Evolutionary conservation across 257 asterid genomes (phyloP), one percentile per base, ranked within the genome.

Genomic region (Gentiana macrophylla): DNA sequence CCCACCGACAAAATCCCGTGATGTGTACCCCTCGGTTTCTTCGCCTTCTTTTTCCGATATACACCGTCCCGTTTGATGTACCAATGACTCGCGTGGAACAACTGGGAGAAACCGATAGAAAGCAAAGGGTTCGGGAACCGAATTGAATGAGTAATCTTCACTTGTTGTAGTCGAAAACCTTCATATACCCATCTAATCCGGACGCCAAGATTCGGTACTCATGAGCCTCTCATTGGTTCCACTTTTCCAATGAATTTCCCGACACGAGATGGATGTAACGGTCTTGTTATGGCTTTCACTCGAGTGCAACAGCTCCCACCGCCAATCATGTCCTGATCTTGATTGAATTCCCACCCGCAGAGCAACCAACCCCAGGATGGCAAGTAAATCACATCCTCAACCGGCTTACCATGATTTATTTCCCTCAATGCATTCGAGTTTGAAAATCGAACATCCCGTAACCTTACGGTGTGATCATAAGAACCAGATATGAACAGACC

Each of bases 241-340:
- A 64, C 81, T 50, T 56, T 75, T 57, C 84, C 86, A 36, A 83
- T 69, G n/a, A n/a, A n/a, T 54, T 74, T 81, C 3, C 89, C 97
- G 52, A 92, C 68, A 67, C 97, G n/a, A 88, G 24, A 92, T 83
- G 0, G 86, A 72, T 0, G 95, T 88, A 0, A 92, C 97, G 0
- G 99, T 88, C 81, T 92, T 92, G 65, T 76, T 85, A 61, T 92
- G 99, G 64, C 94, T 81, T 77, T 92, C 99, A 95, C 88, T 83
- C 1, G 95, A 71, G 63, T 88, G 70, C 67, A 92, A 51, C 62
- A 92, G 55, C 77, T 83, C 75, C 97, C 99, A 56, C 99, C 99
- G 13, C 97, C 99, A 13, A 88, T 76, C 12, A 85, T 70, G 65
- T 92, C 99, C 99, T 97, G 49, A 92, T 80, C 57, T 92, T 92